Base-by-base conservation (phyloP, 768 basidiomycete genomes). In the Boletus rubroflammeus region DNA sequence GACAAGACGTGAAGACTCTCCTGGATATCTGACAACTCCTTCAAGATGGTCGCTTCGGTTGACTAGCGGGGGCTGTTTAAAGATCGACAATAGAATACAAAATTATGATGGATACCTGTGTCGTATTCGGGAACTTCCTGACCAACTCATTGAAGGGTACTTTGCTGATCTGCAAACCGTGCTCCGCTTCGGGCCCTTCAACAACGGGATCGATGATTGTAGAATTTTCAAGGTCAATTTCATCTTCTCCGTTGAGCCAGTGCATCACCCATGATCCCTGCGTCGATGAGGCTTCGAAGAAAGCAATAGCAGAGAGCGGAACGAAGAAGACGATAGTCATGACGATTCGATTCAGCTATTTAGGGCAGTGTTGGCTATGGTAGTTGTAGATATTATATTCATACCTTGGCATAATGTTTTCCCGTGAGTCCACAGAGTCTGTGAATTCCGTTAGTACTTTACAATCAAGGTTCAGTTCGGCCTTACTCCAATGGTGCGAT, bases 401-500 rank as follows among this genome's bases (percentile, higher is more conserved):
- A 9, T 41, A 80, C 89, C 73, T 75, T 80, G 15, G 82, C 82
- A 65, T 94, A 96, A 34, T 70, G 64, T 44, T 79, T 76, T 6
- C 65, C 54, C 50, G 74, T 77, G 11, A 92, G 62, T 28, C 74
- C 67, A 58, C 76, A 72, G 35, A 76, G 65, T 56, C 81, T 84
- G 55, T 1, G 19, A 25, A 36, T 47, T 59, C 44, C 38, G 43
- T 56, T 52, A 48, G 21, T 51, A 39, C 9, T 36, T 15, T 35
- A 41, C 10, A 42, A 40, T 17, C 44, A 49, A 15, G 3, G 3
- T 21, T 38, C 10, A 23, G 21, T 44, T 40, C 11, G 8, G 25
- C 76, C 89, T 63, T 62, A 96, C 93, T 96, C 94, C 47, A 92
- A 77, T 17, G 95, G 95, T 2, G 85, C 90, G 53, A 96, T 75